Evolutionary conservation across 192 early-diverging fungal genomes (phyloP), one percentile per base, ranked within the genome.

Genomic region (Coemansia sp.): DNA sequence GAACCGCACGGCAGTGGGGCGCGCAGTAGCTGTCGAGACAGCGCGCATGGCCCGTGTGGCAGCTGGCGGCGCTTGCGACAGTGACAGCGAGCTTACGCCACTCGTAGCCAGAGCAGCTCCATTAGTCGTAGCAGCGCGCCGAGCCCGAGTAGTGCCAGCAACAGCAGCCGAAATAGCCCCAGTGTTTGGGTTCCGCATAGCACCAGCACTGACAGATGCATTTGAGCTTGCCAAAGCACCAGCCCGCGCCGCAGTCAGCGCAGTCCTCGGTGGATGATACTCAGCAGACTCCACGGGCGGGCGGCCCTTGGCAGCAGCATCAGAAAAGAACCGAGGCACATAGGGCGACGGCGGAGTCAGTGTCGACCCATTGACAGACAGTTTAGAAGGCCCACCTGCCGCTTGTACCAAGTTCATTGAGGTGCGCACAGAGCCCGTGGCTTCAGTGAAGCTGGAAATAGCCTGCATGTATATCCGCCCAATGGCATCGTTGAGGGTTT

Each of bases 381-480:
- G 44, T 61, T 76, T 79, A 6, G 82, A 59, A 3, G 82, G 77
- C 0, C 82, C 82, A 0, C 76, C 77, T 12, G 67, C 66, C 12
- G 68, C 47, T 15, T 63, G 67, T 5, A 84, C 82, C n/a, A 62
- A 36, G 42, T 76, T 66, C 67, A 85, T 77, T 2, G 82, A 68
- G 13, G 54, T 49, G 49, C 75, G 68, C 61, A 77, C 75, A 10
- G 66, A 31, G 15, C 72, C 74, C 12, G 82, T 85, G 12, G 67
- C 78, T 29, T 85, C 82, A 15, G 73, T 67, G 46, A 80, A 85
- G 34, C 74, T 60, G 12, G 77, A 52, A 5, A 85, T 85, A 4
- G 82, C 74, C 66, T 85, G 82, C 82, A 85, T 57, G 66, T 85
- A 85, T 12, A 80, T 72, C 62, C 74, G 72, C n/a, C 76, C 75